Conservation (phyloP, 2,329 filamentous ascomycete genomes). For the Myriosclerotinia curreyana region DNA sequence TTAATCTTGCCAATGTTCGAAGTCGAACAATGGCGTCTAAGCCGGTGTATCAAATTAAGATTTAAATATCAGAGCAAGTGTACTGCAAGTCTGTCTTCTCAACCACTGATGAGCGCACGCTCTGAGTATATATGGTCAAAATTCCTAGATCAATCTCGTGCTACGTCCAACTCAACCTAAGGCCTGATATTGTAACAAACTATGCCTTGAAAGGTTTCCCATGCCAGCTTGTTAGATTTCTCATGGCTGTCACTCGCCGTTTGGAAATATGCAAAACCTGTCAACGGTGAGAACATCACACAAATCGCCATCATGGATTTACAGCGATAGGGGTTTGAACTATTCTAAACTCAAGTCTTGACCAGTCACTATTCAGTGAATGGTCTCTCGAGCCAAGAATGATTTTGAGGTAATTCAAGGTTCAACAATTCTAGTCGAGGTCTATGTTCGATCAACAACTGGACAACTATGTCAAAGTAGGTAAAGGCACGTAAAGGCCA, state of each 20-base stretch:
- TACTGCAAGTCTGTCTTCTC: neutral
- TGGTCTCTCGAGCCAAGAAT: neutral
- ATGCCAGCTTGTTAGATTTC: neutral
- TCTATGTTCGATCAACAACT: neutral
- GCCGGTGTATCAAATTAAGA: neutral
- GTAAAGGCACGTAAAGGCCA: neutral
- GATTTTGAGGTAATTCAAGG: neutral
- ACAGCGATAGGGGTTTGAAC: neutral
- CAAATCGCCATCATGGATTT: no score
- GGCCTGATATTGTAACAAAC: no score
- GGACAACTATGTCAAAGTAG: neutral
- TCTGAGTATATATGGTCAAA: constrained; percentile 5
- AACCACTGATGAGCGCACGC: neutral
- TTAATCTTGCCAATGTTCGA: no score
- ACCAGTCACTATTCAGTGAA: no score
- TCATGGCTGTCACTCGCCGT: neutral
- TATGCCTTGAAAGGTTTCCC: neutral
- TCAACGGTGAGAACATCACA: neutral
- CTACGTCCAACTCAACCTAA: neutral
- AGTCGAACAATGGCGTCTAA: no score
- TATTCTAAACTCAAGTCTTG: neutral
- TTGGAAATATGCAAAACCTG: neutral
- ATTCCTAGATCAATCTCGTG: neutral
- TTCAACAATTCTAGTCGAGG: neutral
- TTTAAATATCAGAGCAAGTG: neutral